These are phyloP conservation scores for Umbelopsis sp. DNA, from an alignment of 192 early-diverging fungal genomes.

Conservation along the genomic window DNA sequence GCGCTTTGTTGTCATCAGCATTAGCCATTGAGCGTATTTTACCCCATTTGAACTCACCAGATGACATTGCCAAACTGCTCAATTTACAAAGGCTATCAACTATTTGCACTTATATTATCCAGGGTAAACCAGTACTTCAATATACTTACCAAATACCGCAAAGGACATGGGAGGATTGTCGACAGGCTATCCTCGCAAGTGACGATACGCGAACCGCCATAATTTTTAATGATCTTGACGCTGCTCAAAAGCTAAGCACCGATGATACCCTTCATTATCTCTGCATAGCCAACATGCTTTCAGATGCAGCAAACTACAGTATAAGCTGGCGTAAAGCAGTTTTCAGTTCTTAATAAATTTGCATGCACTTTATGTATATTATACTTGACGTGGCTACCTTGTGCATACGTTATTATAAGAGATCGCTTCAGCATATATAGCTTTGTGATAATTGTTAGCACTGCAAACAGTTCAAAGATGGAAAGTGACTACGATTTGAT, in stretches of 20 bases:
- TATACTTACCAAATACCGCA: not conserved
- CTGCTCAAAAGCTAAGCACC: not conserved
- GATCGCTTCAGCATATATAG: too few species aligned
- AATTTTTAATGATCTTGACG: not conserved
- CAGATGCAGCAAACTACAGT: not conserved
- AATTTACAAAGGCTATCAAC: conserved; percentile 3
- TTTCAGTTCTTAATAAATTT: too few species aligned
- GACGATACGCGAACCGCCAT: not conserved
- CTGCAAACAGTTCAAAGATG: too few species aligned
- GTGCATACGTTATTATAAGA: too few species aligned
- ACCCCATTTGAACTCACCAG: not conserved
- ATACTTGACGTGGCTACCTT: too few species aligned
- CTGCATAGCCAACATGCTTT: not conserved
- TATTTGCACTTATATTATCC: conserved; percentile 2
- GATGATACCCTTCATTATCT: not conserved
- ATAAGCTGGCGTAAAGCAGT: not conserved
- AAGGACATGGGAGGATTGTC: conserved; percentile 3
- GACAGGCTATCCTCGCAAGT: not conserved
- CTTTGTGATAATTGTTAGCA: too few species aligned
- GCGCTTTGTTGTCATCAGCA: not conserved
- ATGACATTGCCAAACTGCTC: not conserved
- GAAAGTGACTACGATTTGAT: too few species aligned
- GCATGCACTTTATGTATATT: too few species aligned
- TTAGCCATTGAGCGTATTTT: conserved; percentile 1
- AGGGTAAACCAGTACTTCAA: not conserved